Conservation (phyloP, 2,329 filamentous ascomycete species). For the Botrytis squamosa region DNA sequence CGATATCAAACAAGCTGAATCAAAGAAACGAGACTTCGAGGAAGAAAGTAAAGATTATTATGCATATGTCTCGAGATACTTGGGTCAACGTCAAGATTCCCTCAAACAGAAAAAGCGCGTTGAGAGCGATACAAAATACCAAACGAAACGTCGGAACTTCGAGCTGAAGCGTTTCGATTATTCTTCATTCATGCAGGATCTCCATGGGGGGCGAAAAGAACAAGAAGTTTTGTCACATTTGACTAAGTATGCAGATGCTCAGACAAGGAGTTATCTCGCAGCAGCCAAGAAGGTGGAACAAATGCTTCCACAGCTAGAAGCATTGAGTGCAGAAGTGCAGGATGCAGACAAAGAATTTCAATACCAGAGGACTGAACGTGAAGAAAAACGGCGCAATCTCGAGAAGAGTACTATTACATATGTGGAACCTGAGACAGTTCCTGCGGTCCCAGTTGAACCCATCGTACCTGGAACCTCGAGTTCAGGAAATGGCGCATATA, state of each 20-base stretch:
- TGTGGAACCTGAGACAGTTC: conserved; percentile 64
- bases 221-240: conserved; percentile 94
- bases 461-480: conserved; percentile 38
- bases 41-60: conserved; percentile 99
- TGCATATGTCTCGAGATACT: conserved; percentile 87
- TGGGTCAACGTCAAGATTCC: conserved; percentile 94
- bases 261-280: conserved; percentile 77
- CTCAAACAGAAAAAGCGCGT: conserved; percentile 95
- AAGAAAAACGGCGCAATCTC: conserved; percentile 85
- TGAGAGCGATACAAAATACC: conserved; percentile 95
- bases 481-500: conserved; percentile 42
- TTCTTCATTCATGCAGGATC: conserved; percentile 97
- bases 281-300: conserved; percentile 85
- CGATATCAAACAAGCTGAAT: conserved; percentile 96
- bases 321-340: conserved; percentile 82
- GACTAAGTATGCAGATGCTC: conserved; percentile 88
- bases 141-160: conserved; percentile 88
- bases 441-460: conserved; percentile 45
- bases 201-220: conserved; percentile 98
- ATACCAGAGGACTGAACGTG: conserved; percentile 88
- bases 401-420: conserved; percentile 82
- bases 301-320: conserved; percentile 85
- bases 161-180: conserved; percentile 98
- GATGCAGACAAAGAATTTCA: conserved; percentile 96
- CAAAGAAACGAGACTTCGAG: conserved; percentile 96